Evolutionary conservation across 2,329 filamentous ascomycete species (phyloP), one percentile per base, ranked within the genome.

Genomic region (Venturia pyrina): DNA sequence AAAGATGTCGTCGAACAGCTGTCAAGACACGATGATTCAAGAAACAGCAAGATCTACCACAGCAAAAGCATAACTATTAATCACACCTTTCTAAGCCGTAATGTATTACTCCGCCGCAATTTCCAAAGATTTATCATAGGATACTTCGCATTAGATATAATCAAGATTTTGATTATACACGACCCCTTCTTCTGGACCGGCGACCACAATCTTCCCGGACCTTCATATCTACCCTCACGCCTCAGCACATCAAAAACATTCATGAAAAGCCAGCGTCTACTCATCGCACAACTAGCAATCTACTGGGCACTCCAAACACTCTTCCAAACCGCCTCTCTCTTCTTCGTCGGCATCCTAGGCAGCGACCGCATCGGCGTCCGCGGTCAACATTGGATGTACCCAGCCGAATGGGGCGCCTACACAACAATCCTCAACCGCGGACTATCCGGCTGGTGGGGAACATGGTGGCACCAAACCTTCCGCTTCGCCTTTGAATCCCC

Each of bases 391-490:
- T 89, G 85, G 84, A 78, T 87, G 68, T 88, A 88, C 71, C 79
- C 83, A 0, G 79, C 82, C n/a, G 75, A 77, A 15, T 89, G 83
- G 76, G 85, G 85, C 0, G 72, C 77, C 1, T 81, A 82, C 68
- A 48, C 71, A 0, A 76, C 80, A 34, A 80, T 93, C 1, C 76
- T 87, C 13, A 85, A 91, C 68, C 80, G 85, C 67, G 93, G 93
- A 0, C 79, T 97, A 1, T 82, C 84, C 0, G 93, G 92, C 0
- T 89, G 88, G 77, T 98, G 93, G 93, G 87, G 89, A 57, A 81
- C 80, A 28, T 93, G 87, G 82, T 97, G 93, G 93, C 93, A 98
- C 75, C 93, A 97, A 76, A 87, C 88, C 2, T 96, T 96, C 77
- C 88, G 92, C 0, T 83, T 86, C 65, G 86, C 85, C 2, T 92